Base-by-base conservation (phyloP, 169 alveolate genomes). In the Plasmodium billcollinsi region DNA sequence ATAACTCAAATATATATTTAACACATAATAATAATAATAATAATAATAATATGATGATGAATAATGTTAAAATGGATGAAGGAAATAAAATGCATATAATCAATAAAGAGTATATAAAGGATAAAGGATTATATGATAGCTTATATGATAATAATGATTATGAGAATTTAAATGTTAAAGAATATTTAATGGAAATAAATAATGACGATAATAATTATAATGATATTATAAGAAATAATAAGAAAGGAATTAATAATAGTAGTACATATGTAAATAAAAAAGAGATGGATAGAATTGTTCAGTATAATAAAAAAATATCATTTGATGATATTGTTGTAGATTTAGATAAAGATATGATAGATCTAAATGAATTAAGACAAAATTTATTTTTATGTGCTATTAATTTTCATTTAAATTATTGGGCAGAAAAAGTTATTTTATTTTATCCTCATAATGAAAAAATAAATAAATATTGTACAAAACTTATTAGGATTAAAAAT, bases 401-500 rank as follows among this genome's bases (percentile, higher is more conserved):
- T 39, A 83, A 83, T 83, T 83, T 83, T 67, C 91, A 83, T 26
- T 49, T 83, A 3, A 54, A 67, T 29, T 83, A 83, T 61, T 83
- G 91, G 91, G 91, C 91, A 56, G 85, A 83, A 69, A 83, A 83
- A 29, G 91, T 83, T 83, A 83, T 83, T 21, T 45, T 83, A 58
- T 83, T 83, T 72, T 83, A 83, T 58, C 91, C 91, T 11, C 85
- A 83, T 49, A 83, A 83, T 56, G 91, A 83, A 69, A 83, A 56
- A 56, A 83, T 83, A 49, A 67, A 69, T 58, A 83, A 83, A 83
- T 83, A 39, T 14, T 83, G 91, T 54, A 69, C 54, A 12, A 45
- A 47, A 56, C 39, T 83, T 52, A 69, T 83, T 26, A 83, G 33
- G 24, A 83, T 83, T 43, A 83, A 83, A 58, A 69, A 83, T 49